Percentiles rank a stretch among this genome's conserved stretches.
phyloP scores from a whole-genome alignment of 352 stramenopile species.

The Phytopythium boreale region DNA sequence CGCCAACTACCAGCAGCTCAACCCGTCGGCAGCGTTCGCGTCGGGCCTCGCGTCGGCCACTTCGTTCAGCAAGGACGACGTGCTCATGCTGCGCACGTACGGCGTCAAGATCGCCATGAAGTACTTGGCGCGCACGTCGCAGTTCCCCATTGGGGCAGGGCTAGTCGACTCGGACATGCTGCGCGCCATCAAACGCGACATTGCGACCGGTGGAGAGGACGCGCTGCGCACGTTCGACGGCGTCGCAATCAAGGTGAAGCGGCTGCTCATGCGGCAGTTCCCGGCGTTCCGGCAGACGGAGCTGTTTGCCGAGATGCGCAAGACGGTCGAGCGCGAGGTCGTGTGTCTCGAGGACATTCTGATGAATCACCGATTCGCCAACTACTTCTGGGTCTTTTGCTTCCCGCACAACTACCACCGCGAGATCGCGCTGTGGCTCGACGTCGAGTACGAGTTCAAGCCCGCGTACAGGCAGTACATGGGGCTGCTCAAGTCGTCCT shows the following conservation, averaged over 20 bases:
- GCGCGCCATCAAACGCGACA: constrained; percentile 70
- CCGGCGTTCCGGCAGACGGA: constrained; percentile 79
- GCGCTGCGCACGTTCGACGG: constrained; percentile 78
- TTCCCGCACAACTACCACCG: constrained; percentile 88
- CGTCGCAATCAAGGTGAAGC: constrained; percentile 74
- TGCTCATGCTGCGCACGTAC: constrained; percentile 80
- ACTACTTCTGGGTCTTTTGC: constrained; percentile 89
- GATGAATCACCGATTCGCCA: constrained; percentile 86
- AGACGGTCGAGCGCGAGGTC: constrained; percentile 75
- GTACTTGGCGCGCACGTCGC: constrained; percentile 71
- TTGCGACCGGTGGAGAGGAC: constrained; percentile 74
- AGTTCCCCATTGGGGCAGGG: constrained; percentile 64
- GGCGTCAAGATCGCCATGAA: constrained; percentile 87
- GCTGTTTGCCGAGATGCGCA: constrained; percentile 78
- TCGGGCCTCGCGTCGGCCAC: constrained; percentile 13
- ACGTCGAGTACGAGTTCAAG: constrained; percentile 89
- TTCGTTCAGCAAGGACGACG: constrained; percentile 78
- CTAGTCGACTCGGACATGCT: constrained; percentile 64
- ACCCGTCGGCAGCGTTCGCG: constrained; percentile 11
- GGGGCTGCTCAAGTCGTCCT: constrained; percentile 42
- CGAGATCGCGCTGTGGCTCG: constrained; percentile 81
- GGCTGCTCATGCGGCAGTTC: constrained; percentile 75
- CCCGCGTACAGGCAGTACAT: constrained; percentile 74
- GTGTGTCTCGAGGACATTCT: constrained; percentile 82
- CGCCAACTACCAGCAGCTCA: constrained; percentile 46